Conservation (phyloP, 129 eudicot genomes). For the Kitagawia praeruptora region DNA sequence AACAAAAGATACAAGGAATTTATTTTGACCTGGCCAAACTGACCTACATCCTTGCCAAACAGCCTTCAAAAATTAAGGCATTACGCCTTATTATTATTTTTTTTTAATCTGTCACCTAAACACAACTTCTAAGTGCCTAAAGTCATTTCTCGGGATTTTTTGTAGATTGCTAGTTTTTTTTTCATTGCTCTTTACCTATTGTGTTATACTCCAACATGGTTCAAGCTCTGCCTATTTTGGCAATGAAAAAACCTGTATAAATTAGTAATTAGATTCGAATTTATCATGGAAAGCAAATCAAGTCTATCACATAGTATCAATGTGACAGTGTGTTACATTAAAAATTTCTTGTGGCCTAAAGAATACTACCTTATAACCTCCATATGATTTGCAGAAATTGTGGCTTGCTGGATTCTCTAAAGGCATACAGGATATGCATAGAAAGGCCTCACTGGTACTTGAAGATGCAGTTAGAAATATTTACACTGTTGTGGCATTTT, state of each 20-base stretch:
- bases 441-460: slow-evolving; percentile 91
- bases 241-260: not conserved
- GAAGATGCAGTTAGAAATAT: slow-evolving; percentile 96
- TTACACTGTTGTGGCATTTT: slow-evolving; percentile 43
- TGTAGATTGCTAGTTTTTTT: not conserved
- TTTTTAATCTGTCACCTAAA: not conserved
- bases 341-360: not conserved
- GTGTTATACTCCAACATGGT: not conserved
- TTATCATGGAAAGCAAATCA: not conserved
- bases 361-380: not conserved
- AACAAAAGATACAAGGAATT: not conserved
- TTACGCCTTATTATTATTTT: not conserved
- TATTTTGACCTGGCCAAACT: not conserved
- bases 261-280: not conserved
- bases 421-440: slow-evolving; percentile 97
- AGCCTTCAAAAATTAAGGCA: not conserved
- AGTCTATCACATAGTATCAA: not conserved
- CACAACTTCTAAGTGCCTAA: not conserved
- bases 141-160: not conserved
- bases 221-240: not conserved
- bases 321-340: not conserved
- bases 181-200: not conserved
- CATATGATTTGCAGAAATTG: slow-evolving; percentile 51
- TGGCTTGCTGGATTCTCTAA: slow-evolving; percentile 97
- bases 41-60: not conserved